These are phyloP conservation scores for Tetramitus jugosus DNA, from an alignment of 208 protist species.

Conservation along the genomic window DNA sequence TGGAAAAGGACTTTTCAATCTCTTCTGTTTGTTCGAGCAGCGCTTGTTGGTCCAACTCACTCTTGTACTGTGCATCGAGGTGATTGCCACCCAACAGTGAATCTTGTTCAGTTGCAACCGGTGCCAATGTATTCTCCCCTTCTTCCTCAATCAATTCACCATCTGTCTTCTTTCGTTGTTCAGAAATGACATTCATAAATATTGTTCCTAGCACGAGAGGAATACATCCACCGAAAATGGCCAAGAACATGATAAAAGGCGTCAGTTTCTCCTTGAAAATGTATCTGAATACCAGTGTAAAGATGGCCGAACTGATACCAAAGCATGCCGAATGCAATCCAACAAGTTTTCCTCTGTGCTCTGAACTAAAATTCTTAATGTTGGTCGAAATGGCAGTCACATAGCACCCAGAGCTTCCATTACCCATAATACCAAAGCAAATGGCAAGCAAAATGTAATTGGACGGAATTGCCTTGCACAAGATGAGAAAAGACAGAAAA, in stretches of 20 bases:
- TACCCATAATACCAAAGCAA: not conserved
- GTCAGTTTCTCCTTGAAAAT: not conserved
- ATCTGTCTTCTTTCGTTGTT: too few species aligned
- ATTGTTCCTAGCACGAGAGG: too few species aligned
- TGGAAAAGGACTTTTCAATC: not conserved
- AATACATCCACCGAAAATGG: not conserved
- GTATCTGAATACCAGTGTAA: not conserved
- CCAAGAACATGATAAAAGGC: not conserved
- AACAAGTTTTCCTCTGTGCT: not conserved
- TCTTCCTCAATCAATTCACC: not conserved
- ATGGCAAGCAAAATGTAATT: not conserved
- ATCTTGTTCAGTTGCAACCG: not conserved
- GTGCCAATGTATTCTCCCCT: not conserved
- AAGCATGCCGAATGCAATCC: not conserved
- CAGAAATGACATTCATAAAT: too few species aligned
- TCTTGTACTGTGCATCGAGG: not conserved
- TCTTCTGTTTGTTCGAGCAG: not conserved
- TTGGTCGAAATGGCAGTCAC: not conserved
- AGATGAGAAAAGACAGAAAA: not conserved
- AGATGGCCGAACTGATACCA: not conserved
- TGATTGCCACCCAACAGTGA: not conserved
- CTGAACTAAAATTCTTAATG: not conserved
- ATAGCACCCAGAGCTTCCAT: not conserved
- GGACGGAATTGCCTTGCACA: not conserved
- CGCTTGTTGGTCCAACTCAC: not conserved